phyloP scores from a whole-genome alignment of 345 rosid species.

The Laguncularia racemosa region DNA sequence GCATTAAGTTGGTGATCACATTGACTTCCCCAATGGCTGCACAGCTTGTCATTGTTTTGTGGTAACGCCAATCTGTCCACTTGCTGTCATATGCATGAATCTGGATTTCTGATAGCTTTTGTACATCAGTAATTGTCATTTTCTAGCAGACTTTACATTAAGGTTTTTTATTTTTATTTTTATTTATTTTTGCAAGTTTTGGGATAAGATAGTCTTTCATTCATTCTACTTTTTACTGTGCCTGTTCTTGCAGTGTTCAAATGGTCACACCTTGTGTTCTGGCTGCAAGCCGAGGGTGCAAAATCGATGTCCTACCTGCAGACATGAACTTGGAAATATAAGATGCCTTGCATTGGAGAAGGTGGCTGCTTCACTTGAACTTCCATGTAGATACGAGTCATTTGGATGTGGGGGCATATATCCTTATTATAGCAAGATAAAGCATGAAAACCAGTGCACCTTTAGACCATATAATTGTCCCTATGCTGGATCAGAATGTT shows the following conservation, averaged over 20 bases:
- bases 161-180: no score
- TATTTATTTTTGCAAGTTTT: conserved; percentile 1
- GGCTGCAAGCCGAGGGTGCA: conserved; percentile 56
- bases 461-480: conserved; percentile 70
- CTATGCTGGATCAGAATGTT: conserved; percentile 71
- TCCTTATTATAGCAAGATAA: conserved; percentile 53
- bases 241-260: conserved; percentile 44
- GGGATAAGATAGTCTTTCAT: not conserved
- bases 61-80: no score
- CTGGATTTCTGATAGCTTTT: no score
- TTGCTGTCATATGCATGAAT: no score
- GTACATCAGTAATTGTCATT: no score
- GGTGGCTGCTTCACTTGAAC: conserved; percentile 52
- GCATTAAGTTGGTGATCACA: no score
- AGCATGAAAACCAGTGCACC: conserved; percentile 50
- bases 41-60: no score
- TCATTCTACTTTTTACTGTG: not conserved
- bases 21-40: no score
- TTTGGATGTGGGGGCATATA: conserved; percentile 53
- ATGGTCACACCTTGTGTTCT: conserved; percentile 52
- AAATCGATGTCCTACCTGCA: conserved; percentile 50
- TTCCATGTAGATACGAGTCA: conserved; percentile 49
- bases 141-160: no score
- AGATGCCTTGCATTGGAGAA: conserved; percentile 64
- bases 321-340: conserved; percentile 56